Base-by-base conservation (phyloP, 495 filamentous ascomycete species). In the Astrocystis sublimbata region DNA sequence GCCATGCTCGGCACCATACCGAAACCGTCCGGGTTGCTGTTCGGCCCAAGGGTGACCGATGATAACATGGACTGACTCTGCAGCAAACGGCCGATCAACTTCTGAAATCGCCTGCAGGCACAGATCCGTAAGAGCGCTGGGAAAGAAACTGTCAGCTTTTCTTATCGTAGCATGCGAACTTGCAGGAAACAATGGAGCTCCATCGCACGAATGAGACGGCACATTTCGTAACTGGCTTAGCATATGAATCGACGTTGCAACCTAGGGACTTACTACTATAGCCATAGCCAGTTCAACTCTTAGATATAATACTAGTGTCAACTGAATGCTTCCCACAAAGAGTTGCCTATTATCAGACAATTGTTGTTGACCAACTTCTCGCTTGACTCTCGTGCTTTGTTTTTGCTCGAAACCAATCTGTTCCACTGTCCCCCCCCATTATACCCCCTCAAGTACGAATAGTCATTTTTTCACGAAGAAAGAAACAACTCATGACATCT, bases 71-170 rank as follows among this genome's bases (percentile, higher is more conserved):
- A n/a, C n/a, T 28, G 33, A 10, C 31, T n/a, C n/a, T 21, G 35
- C 35, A 55, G 33, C n/a, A n/a, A n/a, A n/a, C 36, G 53, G n/a
- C 21, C 9, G 26, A 30, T 42, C 26, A 38, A 30, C 13, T 30
- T 38, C 21, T 28, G 53, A 31, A 42, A 43, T 31, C 19, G 26
- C 42, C 17, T 43, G 53, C 17, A 23, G 42, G 21, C n/a, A 43
- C 38, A 56, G 53, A 56, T 56, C 19, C 15, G 26, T 56, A 36
- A 43, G 12, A 26, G 6, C 53, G 21, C 24, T 26, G n/a, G n/a
- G n/a, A n/a, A n/a, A n/a, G n/a, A 31, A 56, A 31, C 38, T 42
- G 53, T 43, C 38, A 56, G 53, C 53, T 56, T n/a, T n/a, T 56
- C 53, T 56, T 56, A 56, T 56, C 38, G 38, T 43, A 28, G 23